These are phyloP conservation scores for Alectoria sarmentosa DNA, from an alignment of 495 filamentous ascomycete genomes.

Conservation along the genomic window DNA sequence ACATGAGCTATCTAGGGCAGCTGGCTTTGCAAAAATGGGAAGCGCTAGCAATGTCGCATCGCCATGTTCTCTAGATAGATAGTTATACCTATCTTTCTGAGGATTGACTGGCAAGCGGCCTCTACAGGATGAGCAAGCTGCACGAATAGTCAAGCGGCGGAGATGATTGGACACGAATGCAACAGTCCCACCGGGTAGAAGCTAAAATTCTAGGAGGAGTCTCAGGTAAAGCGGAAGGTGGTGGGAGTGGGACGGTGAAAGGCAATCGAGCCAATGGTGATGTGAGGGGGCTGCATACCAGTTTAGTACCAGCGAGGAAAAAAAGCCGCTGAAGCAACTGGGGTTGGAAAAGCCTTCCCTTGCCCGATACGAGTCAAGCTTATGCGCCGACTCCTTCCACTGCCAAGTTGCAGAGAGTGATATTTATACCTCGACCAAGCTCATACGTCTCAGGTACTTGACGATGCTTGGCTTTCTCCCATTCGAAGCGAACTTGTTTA, in stretches of 20 bases:
- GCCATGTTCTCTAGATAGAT: background rate
- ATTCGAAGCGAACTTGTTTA: background rate
- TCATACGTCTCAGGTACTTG: background rate
- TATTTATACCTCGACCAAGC: background rate
- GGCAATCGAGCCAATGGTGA: constrained; percentile 25
- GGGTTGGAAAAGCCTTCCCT: constrained; percentile 10
- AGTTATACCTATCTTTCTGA: background rate
- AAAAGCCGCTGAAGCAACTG: constrained; percentile 22
- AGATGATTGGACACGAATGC: constrained; percentile 4
- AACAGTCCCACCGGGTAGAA: constrained; percentile 2
- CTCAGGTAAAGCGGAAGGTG: constrained; percentile 22
- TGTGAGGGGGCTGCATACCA: constrained; percentile 24
- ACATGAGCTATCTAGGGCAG: constrained; percentile 1
- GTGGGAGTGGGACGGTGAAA: constrained; percentile 22
- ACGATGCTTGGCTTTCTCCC: background rate
- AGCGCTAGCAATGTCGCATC: constrained; percentile 11
- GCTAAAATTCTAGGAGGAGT: constrained; percentile 13
- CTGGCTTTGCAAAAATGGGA: background rate
- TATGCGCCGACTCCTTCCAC: constrained; percentile 15
- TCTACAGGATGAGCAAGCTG: background rate
- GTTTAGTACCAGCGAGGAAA: constrained; percentile 9
- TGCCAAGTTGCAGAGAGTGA: background rate
- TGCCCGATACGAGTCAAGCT: constrained; percentile 22
- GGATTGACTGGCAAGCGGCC: background rate
- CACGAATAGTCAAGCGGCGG: background rate